Evolutionary conservation across 2,329 filamentous ascomycete genomes (phyloP).

Genomic region (Xylaria sp.): DNA sequence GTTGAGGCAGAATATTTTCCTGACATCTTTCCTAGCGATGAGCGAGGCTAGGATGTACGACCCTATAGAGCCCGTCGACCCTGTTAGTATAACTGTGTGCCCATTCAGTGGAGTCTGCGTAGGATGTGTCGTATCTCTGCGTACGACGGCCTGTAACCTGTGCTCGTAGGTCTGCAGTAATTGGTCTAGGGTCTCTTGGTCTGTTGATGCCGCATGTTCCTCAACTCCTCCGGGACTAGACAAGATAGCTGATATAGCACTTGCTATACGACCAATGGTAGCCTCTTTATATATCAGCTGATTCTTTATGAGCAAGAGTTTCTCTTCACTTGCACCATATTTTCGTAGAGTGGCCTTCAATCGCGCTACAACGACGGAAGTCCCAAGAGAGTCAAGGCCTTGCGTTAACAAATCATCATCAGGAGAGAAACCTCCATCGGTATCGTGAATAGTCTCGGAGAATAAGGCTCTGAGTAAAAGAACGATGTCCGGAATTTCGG

Average conservation of each 20-base stretch:
- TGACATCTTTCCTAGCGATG: constrained; percentile 9
- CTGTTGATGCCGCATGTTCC: neutral
- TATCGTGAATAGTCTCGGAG: constrained; percentile 27
- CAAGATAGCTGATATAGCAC: neutral
- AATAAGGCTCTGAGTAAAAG: neutral
- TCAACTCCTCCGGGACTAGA: neutral
- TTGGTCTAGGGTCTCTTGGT: neutral
- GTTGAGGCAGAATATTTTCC: constrained; percentile 32
- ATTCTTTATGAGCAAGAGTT: neutral
- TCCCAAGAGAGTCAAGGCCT: constrained; percentile 27
- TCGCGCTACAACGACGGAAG: constrained; percentile 15
- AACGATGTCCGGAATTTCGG: constrained; percentile 26
- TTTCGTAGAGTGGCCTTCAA: constrained; percentile 27
- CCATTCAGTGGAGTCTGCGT: neutral
- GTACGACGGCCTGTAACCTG: neutral
- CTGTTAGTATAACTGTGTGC: constrained; percentile 18
- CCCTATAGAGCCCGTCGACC: constrained; percentile 32
- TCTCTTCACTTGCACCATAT: constrained; percentile 12
- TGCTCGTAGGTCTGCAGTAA: neutral
- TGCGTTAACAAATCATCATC: constrained; percentile 28
- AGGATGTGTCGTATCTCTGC: neutral
- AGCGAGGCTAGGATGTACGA: constrained; percentile 33
- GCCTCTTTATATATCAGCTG: neutral
- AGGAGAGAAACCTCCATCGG: constrained; percentile 24
- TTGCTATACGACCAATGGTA: neutral